Percentiles rank a stretch among this genome's conserved stretches.
These are phyloP conservation scores for Rhynchosporium secalis DNA, from an alignment of 2,329 filamentous ascomycete genomes.

Conservation along the genomic window DNA sequence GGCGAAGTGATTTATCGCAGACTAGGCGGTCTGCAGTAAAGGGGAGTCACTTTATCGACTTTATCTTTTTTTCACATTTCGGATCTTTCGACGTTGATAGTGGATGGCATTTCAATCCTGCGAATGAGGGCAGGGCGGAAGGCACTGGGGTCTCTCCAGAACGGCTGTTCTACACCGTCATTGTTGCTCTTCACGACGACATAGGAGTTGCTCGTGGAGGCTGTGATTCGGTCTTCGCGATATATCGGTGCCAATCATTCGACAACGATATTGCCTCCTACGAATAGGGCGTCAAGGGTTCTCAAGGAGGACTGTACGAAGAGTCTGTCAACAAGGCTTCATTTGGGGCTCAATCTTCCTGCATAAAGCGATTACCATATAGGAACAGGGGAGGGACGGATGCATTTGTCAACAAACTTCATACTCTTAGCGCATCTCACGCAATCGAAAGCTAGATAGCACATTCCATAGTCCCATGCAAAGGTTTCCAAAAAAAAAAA, in stretches of 20 bases:
- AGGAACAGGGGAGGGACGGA: neutral
- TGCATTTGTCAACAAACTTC: neutral
- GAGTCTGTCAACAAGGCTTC: neutral
- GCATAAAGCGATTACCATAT: neutral
- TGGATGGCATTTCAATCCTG: neutral
- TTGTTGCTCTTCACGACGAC: too few species aligned
- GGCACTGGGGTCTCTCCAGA: too few species aligned
- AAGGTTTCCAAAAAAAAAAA: neutral
- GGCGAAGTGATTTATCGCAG: too few species aligned
- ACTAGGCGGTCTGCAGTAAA: too few species aligned
- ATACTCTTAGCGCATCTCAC: neutral
- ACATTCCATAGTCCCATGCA: conserved; percentile 1
- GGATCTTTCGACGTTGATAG: neutral
- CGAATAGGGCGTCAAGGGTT: neutral
- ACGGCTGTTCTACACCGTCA: too few species aligned
- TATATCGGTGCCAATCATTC: too few species aligned
- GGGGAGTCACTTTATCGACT: neutral
- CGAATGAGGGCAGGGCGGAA: neutral
- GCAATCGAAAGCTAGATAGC: neutral
- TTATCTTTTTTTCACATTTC: neutral
- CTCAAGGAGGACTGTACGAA: neutral
- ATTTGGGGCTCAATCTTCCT: neutral
- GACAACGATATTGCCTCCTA: too few species aligned
- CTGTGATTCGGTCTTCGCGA: too few species aligned
- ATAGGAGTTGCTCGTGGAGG: too few species aligned